phyloP scores from a whole-genome alignment of 2,329 filamentous ascomycete genomes.

The Phaeophleospora eucalypticola region DNA sequence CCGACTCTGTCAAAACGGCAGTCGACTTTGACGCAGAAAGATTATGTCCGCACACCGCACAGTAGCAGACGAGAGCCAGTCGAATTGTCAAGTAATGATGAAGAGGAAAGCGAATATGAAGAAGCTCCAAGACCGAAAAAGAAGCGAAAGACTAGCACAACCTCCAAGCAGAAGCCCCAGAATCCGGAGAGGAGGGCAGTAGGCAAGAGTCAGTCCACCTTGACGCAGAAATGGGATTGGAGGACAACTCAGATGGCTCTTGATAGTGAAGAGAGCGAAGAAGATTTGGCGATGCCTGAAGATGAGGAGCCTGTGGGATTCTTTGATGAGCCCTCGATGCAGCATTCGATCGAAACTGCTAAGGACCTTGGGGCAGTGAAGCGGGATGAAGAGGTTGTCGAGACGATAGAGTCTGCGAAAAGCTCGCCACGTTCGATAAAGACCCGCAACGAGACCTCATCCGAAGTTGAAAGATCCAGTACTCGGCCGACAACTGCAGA shows the following conservation, averaged over 20 bases:
- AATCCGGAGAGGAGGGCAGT: neutral
- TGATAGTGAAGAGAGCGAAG: slow-evolving; percentile 5
- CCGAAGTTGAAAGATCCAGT: slow-evolving; percentile 3
- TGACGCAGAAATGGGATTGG: slow-evolving; percentile 10
- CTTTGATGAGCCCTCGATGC: neutral
- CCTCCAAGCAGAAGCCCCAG: slow-evolving; percentile 1
- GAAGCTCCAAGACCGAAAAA: slow-evolving; percentile 7
- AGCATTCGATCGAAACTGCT: neutral
- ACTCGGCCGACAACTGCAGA: slow-evolving; percentile 16
- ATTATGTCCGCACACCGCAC: slow-evolving; percentile 11
- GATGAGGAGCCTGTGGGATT: neutral
- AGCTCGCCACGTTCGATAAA: neutral
- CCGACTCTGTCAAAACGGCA: slow-evolving; percentile 10
- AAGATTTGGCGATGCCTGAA: neutral
- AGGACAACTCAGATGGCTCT: neutral
- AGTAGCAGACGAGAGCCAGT: neutral
- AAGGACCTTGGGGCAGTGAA: neutral
- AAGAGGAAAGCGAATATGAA: slow-evolving; percentile 2
- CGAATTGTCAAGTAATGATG: slow-evolving; percentile 1
- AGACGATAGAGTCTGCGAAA: neutral
- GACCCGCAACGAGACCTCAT: neutral
- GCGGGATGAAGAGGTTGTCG: neutral
- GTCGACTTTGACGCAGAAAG: slow-evolving; percentile 21
- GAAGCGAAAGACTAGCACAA: slow-evolving; percentile 3
- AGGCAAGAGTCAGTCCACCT: slow-evolving; percentile 2